A percentile compares a stretch with the other conserved stretches of the same genome.
Evolutionary conservation across 164 flowering plant species (phyloP).

Genomic region (Magnolia sinica): DNA sequence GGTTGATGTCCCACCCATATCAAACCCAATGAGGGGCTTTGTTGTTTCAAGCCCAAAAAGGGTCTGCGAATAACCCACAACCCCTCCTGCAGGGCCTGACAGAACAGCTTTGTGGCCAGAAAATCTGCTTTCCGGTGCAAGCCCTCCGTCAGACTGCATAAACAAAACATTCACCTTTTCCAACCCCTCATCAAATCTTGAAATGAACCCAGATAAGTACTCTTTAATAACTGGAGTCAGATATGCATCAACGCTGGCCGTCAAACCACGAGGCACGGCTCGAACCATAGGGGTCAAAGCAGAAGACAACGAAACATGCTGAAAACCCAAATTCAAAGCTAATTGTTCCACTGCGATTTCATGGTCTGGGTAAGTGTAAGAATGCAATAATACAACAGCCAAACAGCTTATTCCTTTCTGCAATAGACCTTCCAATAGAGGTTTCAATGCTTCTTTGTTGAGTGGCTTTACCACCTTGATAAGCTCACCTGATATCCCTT

Average conservation of each 20-base stretch:
- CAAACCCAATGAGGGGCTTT: slow-evolving; percentile 95
- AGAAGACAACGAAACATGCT: slow-evolving; percentile 87
- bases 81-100: slow-evolving; percentile 99
- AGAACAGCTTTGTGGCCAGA: slow-evolving; percentile 98
- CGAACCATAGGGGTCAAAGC: slow-evolving; percentile 97
- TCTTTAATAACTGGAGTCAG: slow-evolving; percentile 93
- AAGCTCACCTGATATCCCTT: slow-evolving; percentile 85
- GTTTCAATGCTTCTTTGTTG: slow-evolving; percentile 56
- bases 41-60: slow-evolving; percentile 80
- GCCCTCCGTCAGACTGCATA: slow-evolving; percentile 99
- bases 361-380: slow-evolving; percentile 88
- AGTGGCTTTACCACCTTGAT: slow-evolving; percentile 67
- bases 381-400: slow-evolving; percentile 93
- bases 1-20: slow-evolving; percentile 99
- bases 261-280: slow-evolving; percentile 96
- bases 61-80: slow-evolving; percentile 96
- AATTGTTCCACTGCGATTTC: slow-evolving; percentile 61
- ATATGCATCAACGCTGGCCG: slow-evolving; percentile 97
- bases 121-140: slow-evolving; percentile 92
- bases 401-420: slow-evolving; percentile 73
- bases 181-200: slow-evolving; percentile 73
- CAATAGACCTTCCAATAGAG: slow-evolving; percentile 51
- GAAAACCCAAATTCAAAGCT: slow-evolving; percentile 78
- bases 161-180: slow-evolving; percentile 83
- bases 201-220: slow-evolving; percentile 84